phyloP scores from a whole-genome alignment of 257 asterid genomes.

The Solanum lycopersicoides region DNA sequence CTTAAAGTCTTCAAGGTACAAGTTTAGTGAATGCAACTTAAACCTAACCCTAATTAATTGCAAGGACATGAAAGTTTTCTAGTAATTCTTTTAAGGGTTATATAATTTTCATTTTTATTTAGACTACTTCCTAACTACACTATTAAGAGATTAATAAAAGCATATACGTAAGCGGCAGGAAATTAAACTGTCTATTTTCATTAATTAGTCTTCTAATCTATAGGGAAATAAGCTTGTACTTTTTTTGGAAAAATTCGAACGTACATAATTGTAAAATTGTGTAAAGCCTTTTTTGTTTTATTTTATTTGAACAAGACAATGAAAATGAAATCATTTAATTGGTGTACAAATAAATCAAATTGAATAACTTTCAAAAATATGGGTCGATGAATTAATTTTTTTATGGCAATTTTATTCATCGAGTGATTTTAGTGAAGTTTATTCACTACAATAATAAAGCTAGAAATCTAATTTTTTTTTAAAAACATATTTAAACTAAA shows the following conservation, averaged over 20 bases:
- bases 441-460: not conserved
- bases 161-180: not conserved
- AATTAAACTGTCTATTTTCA: not conserved
- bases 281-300: too few relatives aligned
- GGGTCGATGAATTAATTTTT: fast-evolving
- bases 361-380: not conserved
- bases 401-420: not conserved
- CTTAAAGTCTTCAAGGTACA: not conserved
- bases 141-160: not conserved
- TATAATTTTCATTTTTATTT: not conserved
- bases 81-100: not conserved
- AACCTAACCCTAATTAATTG: not conserved
- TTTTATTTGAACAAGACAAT: not conserved
- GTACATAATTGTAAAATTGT: not conserved
- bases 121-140: not conserved
- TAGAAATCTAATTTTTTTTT: fast-evolving
- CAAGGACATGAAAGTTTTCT: not conserved
- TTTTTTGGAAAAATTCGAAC: not conserved
- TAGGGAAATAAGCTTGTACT: not conserved
- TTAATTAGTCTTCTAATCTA: not conserved
- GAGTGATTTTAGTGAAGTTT: not conserved
- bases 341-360: not conserved
- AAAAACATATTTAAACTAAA: not conserved
- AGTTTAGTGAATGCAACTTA: not conserved
- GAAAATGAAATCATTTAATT: not conserved